Evolutionary conservation across 305 asterid genomes (phyloP).

Genomic region (Fraxinus sp.): DNA sequence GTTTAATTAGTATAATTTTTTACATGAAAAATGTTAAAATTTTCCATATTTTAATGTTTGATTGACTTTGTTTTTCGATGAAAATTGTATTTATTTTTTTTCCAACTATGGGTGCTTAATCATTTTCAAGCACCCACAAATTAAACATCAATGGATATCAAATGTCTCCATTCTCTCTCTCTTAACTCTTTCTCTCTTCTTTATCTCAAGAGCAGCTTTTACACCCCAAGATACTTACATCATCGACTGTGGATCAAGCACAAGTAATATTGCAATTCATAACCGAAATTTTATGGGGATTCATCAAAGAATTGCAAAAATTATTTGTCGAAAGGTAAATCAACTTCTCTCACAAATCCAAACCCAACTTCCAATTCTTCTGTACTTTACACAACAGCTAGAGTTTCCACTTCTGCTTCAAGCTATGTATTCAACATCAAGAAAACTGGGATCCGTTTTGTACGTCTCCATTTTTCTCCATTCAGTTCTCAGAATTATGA

Average conservation of each 20-base stretch:
- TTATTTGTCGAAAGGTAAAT: constrained; percentile 28
- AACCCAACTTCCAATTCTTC: too few species aligned
- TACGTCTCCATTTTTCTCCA: constrained; percentile 41
- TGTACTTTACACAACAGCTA: constrained; percentile 31
- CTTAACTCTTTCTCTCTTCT: not conserved
- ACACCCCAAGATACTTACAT: not conserved
- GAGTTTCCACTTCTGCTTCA: constrained; percentile 35
- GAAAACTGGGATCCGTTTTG: constrained; percentile 38
- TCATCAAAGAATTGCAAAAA: constrained; percentile 6
- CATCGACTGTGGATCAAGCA: not conserved
- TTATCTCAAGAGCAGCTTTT: not conserved
- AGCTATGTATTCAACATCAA: constrained; percentile 31
- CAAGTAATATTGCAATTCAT: not conserved
- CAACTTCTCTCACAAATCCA: not conserved
- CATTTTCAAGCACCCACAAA: not conserved
- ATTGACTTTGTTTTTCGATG: too few species aligned
- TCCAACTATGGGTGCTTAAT: too few species aligned
- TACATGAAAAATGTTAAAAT: too few species aligned
- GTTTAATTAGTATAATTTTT: too few species aligned
- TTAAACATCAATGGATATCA: not conserved
- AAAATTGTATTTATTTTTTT: too few species aligned
- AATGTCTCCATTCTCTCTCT: not conserved
- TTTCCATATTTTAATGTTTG: too few species aligned
- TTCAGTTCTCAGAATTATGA: constrained; percentile 15
- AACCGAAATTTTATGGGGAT: constrained; percentile 40